Base-by-base conservation (phyloP, 2,329 filamentous ascomycete species). In the Sclerotinia minor region DNA sequence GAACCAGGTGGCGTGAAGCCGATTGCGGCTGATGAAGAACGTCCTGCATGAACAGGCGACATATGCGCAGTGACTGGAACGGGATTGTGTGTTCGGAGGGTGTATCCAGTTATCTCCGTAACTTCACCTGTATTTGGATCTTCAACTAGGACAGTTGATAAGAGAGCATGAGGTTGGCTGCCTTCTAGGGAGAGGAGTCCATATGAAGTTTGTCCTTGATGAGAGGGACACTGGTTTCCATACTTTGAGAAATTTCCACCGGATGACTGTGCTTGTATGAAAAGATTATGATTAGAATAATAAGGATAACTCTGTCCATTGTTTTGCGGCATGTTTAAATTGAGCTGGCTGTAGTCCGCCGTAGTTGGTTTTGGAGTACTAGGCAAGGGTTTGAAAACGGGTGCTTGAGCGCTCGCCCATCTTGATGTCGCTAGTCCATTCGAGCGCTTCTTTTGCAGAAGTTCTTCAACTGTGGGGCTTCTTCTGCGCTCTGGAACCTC, bases 41-140 rank as follows among this genome's bases (percentile, higher is more conserved):
- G 44, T 52, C n/a, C 35, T 45, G 32, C n/a, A 44, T 52, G 3
- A 24, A 32, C 21, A 61, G 65, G 9, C n/a, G 69, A 57, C 38
- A 57, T 57, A 24, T 70, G 64, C 9, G 68, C 61, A 38, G 64
- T 61, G 17, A 68, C 54, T 53, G 70, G 70, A 26, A 68, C 45
- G 49, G 71, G 69, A 32, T 67, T 32, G 15, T 61, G 67, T 21
- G 60, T 67, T 32, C 32, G 35, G 45, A 68, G 69, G 1, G 65
- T n/a, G 5, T 69, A 35, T 4, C 70, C 69, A 44, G 64, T 71
- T 26, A 70, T 58, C 45, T 69, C 68, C 15, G n/a, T 54, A 2
- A 55, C 47, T 32, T 29, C 6, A 13, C 69, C 68, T 24, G 70
- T 69, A 5, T n/a, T 24, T 9, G 65, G 47, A 41, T 71, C 59